Base-by-base conservation (phyloP, 1,139 yeast genomes). In the Starmera stellimalicola region DNA sequence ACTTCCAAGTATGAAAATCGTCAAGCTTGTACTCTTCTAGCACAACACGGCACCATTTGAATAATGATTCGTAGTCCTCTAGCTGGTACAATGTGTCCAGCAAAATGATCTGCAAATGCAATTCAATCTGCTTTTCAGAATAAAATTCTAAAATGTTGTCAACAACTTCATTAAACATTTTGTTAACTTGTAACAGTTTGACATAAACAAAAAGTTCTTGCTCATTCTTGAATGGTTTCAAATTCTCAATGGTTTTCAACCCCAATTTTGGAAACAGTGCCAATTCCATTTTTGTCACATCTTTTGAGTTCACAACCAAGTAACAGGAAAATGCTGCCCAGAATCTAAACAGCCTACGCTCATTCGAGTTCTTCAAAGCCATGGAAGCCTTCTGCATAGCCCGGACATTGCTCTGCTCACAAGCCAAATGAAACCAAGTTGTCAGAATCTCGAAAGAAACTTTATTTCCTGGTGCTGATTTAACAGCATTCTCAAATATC, bases 1-100 rank as follows among this genome's bases (percentile, higher is more conserved):
- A 50, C 36, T 65, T 68, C 84, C 83, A 77, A 10, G 78, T 66
- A 42, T 72, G 68, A 56, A 68, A 76, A 48, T 77, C 83, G 43
- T 77, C 74, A 35, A 73, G 66, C 5, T 60, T 54, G 27, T 64
- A 58, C 3, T 57, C 58, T 20, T 66, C 57, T 9, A 76, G 46
- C n/a, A 69, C 57, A 2, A 50, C 38, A 2, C 46, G 27, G 23
- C 65, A 44, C 37, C 57, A 63, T 0, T 53, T 44, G 36, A 46
- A 55, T n/a, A 80, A 52, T 7, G 43, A 42, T 1, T 53, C 52
- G 72, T 71, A 77, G n/a, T 57, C 45, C 35, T 62, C 54, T 7
- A 55, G 32, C 15, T 54, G 47, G 8, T 61, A 54, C 37, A 80
- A 54, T 0, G 67, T 53, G 0, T 70, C 65, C 15, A 78, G 55